Base-by-base conservation (phyloP, 805 yeast genomes). In the Zygoascus biomembranicola region DNA sequence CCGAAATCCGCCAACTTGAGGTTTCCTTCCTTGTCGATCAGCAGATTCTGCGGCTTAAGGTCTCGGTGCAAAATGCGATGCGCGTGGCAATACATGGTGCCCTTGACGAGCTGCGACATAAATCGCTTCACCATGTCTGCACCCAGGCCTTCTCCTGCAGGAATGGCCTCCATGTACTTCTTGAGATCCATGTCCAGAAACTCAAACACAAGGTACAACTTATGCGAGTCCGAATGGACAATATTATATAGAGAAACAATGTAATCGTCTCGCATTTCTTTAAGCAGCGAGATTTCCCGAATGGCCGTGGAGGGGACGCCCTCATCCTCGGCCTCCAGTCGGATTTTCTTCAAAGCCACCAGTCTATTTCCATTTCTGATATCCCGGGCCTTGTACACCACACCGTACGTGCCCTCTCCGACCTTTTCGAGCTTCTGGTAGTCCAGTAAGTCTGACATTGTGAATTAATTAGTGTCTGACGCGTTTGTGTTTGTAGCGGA, bases 231-330 rank as follows among this genome's bases (percentile, higher is more conserved):
- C 1, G 96, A 86, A 69, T 94, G 99, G 57, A 94, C 95, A 59
- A 94, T 94, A 69, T 94, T 97, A 69, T 84, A 88, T 44, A 94
- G 76, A 47, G 95, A 77, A 23, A 94, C 97, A 51, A 92, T 90
- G 69, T 92, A 90, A 57, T 89, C 95, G 71, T 94, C 96, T 59
- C 88, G 81, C 77, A 94, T 78, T 68, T 94, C 99, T 68, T 94
- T 92, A 70, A 94, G 78, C 47, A 94, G 76, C 1, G 98, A 92
- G 61, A 94, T 94, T 67, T 94, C 99, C 63, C 99, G 78, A 55
- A 94, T 94, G 5, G 99, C 98, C 0, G 99, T 94, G 1, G 97
- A 90, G 1, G 99, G 99, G 20, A 95, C 97, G 18, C 99, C 99
- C 69, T 94, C 99, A 69, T 89, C 96, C 69, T 94, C 99, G 19